These are phyloP conservation scores for Takashimella tepidaria DNA, from an alignment of 1,284 basidiomycete species.

Conservation along the genomic window DNA sequence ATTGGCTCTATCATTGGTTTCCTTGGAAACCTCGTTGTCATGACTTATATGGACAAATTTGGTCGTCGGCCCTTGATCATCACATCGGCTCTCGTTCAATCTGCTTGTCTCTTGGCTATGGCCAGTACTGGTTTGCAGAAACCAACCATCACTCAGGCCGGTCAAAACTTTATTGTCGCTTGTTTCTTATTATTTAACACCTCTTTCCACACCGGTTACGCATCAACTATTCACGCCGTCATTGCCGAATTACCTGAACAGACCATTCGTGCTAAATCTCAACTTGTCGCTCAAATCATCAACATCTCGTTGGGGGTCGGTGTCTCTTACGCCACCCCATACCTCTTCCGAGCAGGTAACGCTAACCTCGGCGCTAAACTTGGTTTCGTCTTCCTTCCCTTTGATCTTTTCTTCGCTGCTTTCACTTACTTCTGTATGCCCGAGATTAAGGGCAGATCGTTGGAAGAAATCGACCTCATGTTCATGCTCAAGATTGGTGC, in stretches of 20 bases:
- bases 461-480: not conserved
- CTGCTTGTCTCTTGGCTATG: not conserved
- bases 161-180: constrained; percentile 3
- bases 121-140: constrained; percentile 1
- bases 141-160: not conserved
- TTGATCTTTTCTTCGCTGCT: not conserved
- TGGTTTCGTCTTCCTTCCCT: not conserved
- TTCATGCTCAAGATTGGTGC: not conserved
- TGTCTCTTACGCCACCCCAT: constrained; percentile 1
- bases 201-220: constrained; percentile 2
- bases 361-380: not conserved
- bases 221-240: constrained; percentile 1
- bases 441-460: not conserved
- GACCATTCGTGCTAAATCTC: not conserved
- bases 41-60: constrained; percentile 1
- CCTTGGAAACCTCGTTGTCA: not conserved
- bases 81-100: constrained; percentile 5
- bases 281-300: not conserved
- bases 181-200: constrained; percentile 1
- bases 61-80: not conserved
- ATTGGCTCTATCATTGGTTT: constrained; percentile 2
- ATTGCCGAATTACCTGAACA: not conserved
- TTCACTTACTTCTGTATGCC: not conserved
- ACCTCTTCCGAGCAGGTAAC: not conserved
- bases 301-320: not conserved